Base-by-base conservation (phyloP, 2,329 filamentous ascomycete genomes). In the Fusarium papillatum region DNA sequence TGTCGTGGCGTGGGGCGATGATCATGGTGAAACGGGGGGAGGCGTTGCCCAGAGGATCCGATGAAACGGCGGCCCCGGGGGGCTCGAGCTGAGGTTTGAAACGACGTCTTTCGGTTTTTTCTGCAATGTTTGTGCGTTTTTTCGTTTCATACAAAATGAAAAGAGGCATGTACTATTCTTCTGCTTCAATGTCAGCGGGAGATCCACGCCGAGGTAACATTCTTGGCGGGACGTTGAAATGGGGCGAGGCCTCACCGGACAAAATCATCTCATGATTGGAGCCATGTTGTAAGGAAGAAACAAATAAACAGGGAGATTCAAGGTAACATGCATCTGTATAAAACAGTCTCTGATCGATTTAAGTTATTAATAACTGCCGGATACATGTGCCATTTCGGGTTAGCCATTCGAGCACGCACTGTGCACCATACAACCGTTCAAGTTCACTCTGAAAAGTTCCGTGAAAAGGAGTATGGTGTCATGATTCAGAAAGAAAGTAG, bases 11-110 rank as follows among this genome's bases (percentile, higher is more conserved):
- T 68, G 59, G 26, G 46, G 22, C 61, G 14, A 10, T 5, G 26
- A n/a, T 34, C 59, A 69, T 74, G 46, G 53, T 76, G 74, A 76
- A 76, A 76, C 74, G 39, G 71, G 34, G 31, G 22, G 73, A 53
- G 46, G 64, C 8, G 29, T 57, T 69, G 43, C 66, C 57, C 60
- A 62, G 63, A 41, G 41, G 48, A 3, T 14, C 16, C 48, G 62
- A 61, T 76, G 73, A 76, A 74, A 76, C 73, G 22, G 59, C 31
- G 38, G 70, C 7, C 14, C 29, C 36, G 38, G 69, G 59, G 67
- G 73, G 46, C 22, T 43, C 53, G 31, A 61, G 31, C 53, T 66
- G 64, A 61, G 38, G 26, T 36, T 36, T 66, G 66, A 76, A 73
- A 75, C 66, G 46, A 43, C 17, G 14, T 41, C 50, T 39, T 24